These are phyloP conservation scores for Plasmodium gallinaceum DNA, from an alignment of 169 alveolate species.

Conservation along the genomic window DNA sequence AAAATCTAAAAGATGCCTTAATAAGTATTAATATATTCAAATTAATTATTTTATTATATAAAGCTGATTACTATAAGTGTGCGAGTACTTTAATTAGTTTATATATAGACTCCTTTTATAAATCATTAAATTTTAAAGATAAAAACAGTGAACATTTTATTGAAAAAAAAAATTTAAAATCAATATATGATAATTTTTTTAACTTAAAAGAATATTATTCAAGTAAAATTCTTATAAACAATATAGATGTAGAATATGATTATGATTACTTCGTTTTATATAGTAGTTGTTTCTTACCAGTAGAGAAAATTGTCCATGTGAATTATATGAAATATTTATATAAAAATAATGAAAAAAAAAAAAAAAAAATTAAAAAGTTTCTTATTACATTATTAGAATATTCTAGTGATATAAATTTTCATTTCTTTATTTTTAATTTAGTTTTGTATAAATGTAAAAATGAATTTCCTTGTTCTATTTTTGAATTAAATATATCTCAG, in stretches of 20 bases:
- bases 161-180: background rate
- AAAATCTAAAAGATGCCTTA: conserved; percentile 53
- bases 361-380: conserved; percentile 57
- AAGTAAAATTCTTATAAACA: background rate
- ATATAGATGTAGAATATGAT: conserved; percentile 28
- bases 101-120: conserved; percentile 36
- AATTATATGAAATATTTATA: conserved; percentile 66
- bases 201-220: conserved; percentile 4
- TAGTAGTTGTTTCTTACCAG: conserved; percentile 42
- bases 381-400: conserved; percentile 34
- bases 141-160: background rate
- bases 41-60: conserved; percentile 43
- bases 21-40: conserved; percentile 38
- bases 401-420: conserved; percentile 55
- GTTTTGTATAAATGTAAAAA: conserved; percentile 73
- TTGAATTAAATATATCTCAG: conserved; percentile 41
- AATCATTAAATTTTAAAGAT: background rate
- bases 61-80: conserved; percentile 68
- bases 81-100: conserved; percentile 45
- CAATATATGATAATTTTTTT: background rate
- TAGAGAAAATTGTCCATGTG: conserved; percentile 47
- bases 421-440: conserved; percentile 61
- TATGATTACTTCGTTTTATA: conserved; percentile 16
- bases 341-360: conserved; percentile 47
- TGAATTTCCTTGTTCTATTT: conserved; percentile 63